Evolutionary conservation across 176 grass and related monocot genomes (phyloP), one percentile per base, ranked within the genome.

Genomic region (Leersia perrieri): DNA sequence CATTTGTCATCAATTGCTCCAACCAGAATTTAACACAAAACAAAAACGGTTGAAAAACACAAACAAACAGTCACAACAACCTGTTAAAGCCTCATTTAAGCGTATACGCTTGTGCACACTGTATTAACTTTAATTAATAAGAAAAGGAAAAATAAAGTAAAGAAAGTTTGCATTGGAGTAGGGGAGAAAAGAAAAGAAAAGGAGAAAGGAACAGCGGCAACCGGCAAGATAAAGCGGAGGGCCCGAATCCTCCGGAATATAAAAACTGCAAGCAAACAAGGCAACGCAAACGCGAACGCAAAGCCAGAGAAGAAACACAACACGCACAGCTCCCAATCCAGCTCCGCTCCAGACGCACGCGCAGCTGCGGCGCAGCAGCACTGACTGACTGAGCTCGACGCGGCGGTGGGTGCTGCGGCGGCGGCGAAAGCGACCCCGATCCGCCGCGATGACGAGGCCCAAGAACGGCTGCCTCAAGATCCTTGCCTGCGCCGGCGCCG

Each of bases 401-500:
- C 78, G 15, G 67, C 26, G 11, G 31, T 44, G n/a, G 30, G 44
- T 27, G 64, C 72, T 22, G 42, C 70, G 29, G 72, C 72, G 3
- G 81, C 76, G 11, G 53, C 33, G 11, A 73, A 3, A 33, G 87
- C 35, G 39, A 51, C 22, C 60, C 60, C 30, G 44, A 58, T 29
- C 72, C 31, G 33, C 7, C 42, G 22, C 66, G 11, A 94, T 94
- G 91, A 76, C 88, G 65, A 90, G 71, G 34, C 65, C 85, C 51
- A 85, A 85, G 85, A 94, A 68, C 79, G 83, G 82, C 36, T 94
- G 91, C 85, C 89, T 94, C 74, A 94, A 88, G 85, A 90, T 94
- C 91, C 88, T 94, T 51, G 41, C 36, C 80, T 94, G 92, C 83
- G 84, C 82, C 75, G 86, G 92, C 66, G 67, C 75, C 33, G 76